These are phyloP conservation scores for Silene uniflora DNA, from an alignment of 148 eudicot genomes.

Conservation along the genomic window DNA sequence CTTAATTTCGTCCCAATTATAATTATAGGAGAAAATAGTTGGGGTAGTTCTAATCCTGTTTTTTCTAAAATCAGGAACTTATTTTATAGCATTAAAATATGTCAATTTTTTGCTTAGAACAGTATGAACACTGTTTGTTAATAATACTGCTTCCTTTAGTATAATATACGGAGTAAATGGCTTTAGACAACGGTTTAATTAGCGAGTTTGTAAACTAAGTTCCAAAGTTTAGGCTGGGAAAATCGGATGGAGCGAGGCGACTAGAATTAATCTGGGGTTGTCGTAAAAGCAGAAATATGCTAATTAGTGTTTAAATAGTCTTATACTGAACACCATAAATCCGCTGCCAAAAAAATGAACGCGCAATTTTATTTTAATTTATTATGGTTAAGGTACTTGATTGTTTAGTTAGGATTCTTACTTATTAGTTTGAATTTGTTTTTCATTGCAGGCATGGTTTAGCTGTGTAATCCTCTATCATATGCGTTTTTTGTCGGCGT, in stretches of 20 bases:
- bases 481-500: background rate
- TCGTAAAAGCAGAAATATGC: background rate
- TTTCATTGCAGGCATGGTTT: conserved; percentile 16
- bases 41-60: background rate
- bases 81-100: background rate
- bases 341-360: too few species aligned
- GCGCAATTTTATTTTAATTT: too few species aligned
- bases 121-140: background rate
- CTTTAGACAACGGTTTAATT: background rate
- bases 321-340: too few species aligned
- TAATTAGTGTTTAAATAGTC: background rate
- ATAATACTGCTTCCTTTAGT: background rate
- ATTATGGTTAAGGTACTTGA: too few species aligned
- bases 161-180: too few species aligned
- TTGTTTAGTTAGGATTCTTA: too few species aligned
- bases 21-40: too few species aligned
- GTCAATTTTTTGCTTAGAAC: background rate
- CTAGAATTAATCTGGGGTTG: background rate
- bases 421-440: too few species aligned
- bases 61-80: background rate
- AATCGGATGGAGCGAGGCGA: background rate
- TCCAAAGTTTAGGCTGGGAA: background rate
- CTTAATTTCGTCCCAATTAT: too few species aligned
- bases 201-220: background rate
- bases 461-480: background rate